Evolutionary conservation across 2,329 filamentous ascomycete genomes (phyloP).

Genomic region (Aureobasidium namibiae): DNA sequence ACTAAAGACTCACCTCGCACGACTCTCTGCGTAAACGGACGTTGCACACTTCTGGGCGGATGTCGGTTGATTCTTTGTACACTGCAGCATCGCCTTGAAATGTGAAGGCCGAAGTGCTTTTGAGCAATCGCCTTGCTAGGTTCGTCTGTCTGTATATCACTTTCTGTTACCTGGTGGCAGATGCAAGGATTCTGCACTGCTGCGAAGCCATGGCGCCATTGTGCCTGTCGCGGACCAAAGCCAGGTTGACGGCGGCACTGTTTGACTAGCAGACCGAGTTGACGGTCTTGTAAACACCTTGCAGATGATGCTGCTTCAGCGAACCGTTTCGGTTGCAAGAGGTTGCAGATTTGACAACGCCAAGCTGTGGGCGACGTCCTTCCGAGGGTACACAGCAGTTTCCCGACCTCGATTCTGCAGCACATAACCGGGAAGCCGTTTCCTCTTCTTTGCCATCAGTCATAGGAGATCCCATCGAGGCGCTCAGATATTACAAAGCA

Average conservation of each 20-base stretch:
- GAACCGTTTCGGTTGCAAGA: background rate
- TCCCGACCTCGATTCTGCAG: background rate
- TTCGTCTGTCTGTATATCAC: background rate
- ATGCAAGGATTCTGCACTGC: background rate
- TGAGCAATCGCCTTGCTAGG: background rate
- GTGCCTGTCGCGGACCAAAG: background rate
- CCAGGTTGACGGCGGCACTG: background rate
- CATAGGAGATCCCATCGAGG: background rate
- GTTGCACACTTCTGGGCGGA: background rate
- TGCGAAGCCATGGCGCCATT: background rate
- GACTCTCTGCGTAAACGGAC: background rate
- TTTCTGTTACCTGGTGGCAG: background rate
- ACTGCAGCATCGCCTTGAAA: background rate
- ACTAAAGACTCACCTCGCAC: background rate
- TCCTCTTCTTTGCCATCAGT: background rate
- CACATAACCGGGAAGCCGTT: slow-evolving; percentile 6
- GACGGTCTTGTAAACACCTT: background rate
- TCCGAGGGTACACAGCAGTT: slow-evolving; percentile 4
- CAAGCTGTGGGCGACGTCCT: background rate
- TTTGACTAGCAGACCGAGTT: background rate
- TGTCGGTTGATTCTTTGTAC: background rate
- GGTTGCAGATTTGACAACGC: slow-evolving; percentile 5
- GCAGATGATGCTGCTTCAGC: slow-evolving; percentile 1
- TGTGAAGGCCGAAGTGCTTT: too few relatives aligned
- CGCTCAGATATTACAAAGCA: background rate